Base-by-base conservation (phyloP, 805 yeast genomes). In the Millerozyma miso region DNA sequence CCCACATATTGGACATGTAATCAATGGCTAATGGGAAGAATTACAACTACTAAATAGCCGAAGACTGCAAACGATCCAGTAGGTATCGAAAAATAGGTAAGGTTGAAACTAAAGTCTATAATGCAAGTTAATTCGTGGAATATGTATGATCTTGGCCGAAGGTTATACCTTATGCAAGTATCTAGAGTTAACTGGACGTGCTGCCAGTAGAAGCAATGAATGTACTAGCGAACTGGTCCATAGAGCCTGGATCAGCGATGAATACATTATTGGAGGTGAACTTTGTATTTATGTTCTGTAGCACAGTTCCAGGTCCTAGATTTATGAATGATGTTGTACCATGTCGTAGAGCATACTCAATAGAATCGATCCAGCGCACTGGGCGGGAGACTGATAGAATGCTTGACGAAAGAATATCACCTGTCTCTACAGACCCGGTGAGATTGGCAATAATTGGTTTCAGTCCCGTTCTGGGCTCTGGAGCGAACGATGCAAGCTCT, bases 381-480 rank as follows among this genome's bases (percentile, higher is more conserved):
- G 79, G 75, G n/a, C 51, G 51, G 14, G 70, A 63, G 48, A 67
- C 71, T n/a, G 63, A 67, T 4, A 49, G 44, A n/a, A 73, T 59
- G 12, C 73, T 65, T 16, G 65, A 60, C 10, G 45, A 51, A 4
- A 68, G 39, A 2, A 66, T 51, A 15, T 52, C 58, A 3, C 31
- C 31, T 1, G 59, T 45, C 7, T 13, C 17, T 2, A 61, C 37
- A 19, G 45, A 35, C 0, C 69, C 77, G 3, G 59, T 54, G 2
- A 69, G 37, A 38, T 74, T 74, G 14, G 70, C 55, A 1, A 74
- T 50, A 4, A 74, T 58, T 7, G 78, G 73, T 7, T 17, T 54
- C 48, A 3, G 44, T 36, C 18, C 46, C 33, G 4, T 47, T 43
- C 23, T n/a, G 10, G 31, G 7, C 13, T 14, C 19, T 14, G 38